Base-by-base conservation (phyloP, 371 early-diverging fungal genomes). In the Fennellomyces sp. region DNA sequence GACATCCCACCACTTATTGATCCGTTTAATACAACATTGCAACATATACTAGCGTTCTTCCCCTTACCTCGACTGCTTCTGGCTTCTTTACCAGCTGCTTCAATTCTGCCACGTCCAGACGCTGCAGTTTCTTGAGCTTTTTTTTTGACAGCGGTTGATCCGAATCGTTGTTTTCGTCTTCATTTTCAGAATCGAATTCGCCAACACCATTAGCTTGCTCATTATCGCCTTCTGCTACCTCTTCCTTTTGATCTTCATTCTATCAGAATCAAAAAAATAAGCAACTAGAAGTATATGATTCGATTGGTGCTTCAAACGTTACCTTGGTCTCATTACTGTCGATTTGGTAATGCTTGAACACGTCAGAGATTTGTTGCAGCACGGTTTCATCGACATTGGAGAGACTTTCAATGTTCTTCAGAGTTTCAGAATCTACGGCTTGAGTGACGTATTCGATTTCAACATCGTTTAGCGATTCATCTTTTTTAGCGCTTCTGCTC, bases 1-100 rank as follows among this genome's bases (percentile, higher is more conserved):
- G 3, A 90, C 91, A 80, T 97, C 99, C 57, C 94, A 93, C 95
- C 96, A 94, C 81, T 85, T n/a, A n/a, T n/a, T n/a, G n/a, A n/a
- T n/a, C n/a, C n/a, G n/a, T n/a, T n/a, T n/a, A n/a, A 57, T 23
- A 29, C 15, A 19, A 13, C 23, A 39, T 23, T 7, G 2, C 15
- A 39, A 27, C 17, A 39, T 17, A 36, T 30, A 26, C 25, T 33
- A 23, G 25, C 2, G 2, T 11, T n/a, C 31, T 23, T 26, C 11
- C 28, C 41, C 2, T 59, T 75, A 90, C 92, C 79, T 99, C 99
- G 5, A 98, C 98, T 7, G 94, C 93, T 68, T 97, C 99, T 0
- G 99, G 98, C 36, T 91, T 91, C 57, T 87, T 87, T 3, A 94
- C 97, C 39, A 87, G 62, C 61, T 97, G 93, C 61, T 98, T 97